Base-by-base conservation (phyloP, 345 rosid species). In the Citrus inodora region DNA sequence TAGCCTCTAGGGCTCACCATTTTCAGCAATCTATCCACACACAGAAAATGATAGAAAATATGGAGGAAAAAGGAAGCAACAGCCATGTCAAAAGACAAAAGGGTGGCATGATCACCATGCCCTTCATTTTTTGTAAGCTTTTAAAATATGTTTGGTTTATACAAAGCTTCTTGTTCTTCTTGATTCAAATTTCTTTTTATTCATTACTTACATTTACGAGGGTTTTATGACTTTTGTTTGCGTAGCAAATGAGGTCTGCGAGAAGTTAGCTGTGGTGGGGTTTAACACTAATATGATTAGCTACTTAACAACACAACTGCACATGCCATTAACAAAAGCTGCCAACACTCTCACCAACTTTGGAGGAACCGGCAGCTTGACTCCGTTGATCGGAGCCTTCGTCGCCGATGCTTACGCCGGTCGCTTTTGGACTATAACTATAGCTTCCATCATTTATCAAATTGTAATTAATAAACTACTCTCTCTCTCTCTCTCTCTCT, bases 281-380 rank as follows among this genome's bases (percentile, higher is more conserved):
- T 94, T 96, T 81, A 28, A 64, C 59, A 71, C 95, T 35, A 96
- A 96, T 77, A 94, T 96, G 99, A 87, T 91, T 60, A 96, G 89
- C 88, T 96, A 96, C 90, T 76, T 94, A 67, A 96, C 97, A 24
- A 82, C 87, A 22, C 90, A 96, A 82, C 84, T 96, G 73, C 95
- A 96, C 66, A 87, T 94, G 90, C 98, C 99, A 1, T 78, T 92
- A 80, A 91, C 97, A 21, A 89, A 90, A 90, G 98, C 98, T 16
- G 99, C 98, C 51, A 96, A 94, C 79, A 91, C 97, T 37, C 89
- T 91, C 62, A 94, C 98, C 63, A 94, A 92, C 87, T 96, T 96
- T 58, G 90, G 94, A 2, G 97, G 99, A 58, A 91, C 95, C 28
- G 80, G 95, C 0, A 88, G 98, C 86, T 77, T 96, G 46, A 94